Evolutionary conservation across 2,329 filamentous ascomycete species (phyloP), one percentile per base, ranked within the genome.

Genomic region (Fusarium praegraminearum): DNA sequence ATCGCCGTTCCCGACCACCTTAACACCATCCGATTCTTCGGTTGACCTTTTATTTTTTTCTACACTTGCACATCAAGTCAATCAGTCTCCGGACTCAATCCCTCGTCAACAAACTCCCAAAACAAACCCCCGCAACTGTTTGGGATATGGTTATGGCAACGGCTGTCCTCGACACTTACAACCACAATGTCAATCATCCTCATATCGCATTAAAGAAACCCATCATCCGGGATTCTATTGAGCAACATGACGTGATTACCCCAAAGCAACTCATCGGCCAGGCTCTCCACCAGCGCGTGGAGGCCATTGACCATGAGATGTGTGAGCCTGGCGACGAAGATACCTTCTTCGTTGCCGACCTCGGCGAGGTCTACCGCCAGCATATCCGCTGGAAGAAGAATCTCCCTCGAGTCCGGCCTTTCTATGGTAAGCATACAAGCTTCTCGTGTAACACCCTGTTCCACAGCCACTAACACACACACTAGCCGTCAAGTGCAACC

Each of bases 321-420:
- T 99, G 96, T 83, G 92, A 93, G 72, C 89, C 94, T 52, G 96
- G 96, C 73, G 96, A 97, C 61, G 96, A 99, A 83, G 96, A 98
- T 83, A 92, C 96, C 64, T 99, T 99, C 84, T 99, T 97, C 83
- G 94, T 99, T 75, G 95, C 94, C 76, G 96, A 99, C 84, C 90
- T 99, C 77, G 96, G 96, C 82, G 94, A 98, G 84, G 92, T 99
- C 79, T 99, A 99, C 84, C 93, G 96, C 83, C 96, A 99, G 89
- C 95, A 98, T 78, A 85, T 98, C 80, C 92, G 95, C 82, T 99
- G 96, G 96, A 98, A 98, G 89, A 89, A 91, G 85, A 95, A 97
- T 79, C 85, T 99, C 77, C 89, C 90, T 74, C 91, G 95, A 75
- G 92, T 99, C 81, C 96, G 94, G 83, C 96, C 96, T 43, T 98